These are phyloP conservation scores for Geoglossum glabrum DNA, from an alignment of 495 filamentous ascomycete genomes.

Conservation along the genomic window DNA sequence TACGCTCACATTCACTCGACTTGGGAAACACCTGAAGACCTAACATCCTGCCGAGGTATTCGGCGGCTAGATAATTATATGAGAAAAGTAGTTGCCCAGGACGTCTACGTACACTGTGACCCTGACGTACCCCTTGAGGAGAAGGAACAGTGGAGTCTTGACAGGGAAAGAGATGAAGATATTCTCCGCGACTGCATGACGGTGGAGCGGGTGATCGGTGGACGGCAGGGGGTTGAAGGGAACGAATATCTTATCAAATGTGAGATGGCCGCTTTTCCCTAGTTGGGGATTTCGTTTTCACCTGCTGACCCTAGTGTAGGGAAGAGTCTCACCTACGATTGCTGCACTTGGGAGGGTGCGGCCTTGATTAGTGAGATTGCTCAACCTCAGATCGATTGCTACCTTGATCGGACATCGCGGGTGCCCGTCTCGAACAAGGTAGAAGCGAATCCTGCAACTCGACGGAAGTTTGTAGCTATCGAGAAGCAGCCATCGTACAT, in stretches of 20 bases:
- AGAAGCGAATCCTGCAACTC: conserved; percentile 54
- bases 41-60: conserved; percentile 50
- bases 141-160: conserved; percentile 74
- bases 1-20: conserved; percentile 88
- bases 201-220: conserved; percentile 79
- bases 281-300: conserved; percentile 6
- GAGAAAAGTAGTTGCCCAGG: conserved; percentile 54
- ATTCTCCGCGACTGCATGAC: conserved; percentile 67
- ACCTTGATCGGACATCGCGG: conserved; percentile 56
- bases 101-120: conserved; percentile 48
- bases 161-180: conserved; percentile 69
- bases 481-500: conserved; percentile 69
- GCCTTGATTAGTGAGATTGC: conserved; percentile 53
- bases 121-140: conserved; percentile 63
- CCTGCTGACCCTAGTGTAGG: conserved; percentile 18
- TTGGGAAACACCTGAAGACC: conserved; percentile 62
- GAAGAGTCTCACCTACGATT: conserved; percentile 74
- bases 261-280: conserved; percentile 19
- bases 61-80: conserved; percentile 88
- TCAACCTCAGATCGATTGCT: conserved; percentile 78
- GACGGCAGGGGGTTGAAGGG: conserved; percentile 52
- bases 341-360: conserved; percentile 82
- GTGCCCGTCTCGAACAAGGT: conserved; percentile 53
- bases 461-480: conserved; percentile 48
- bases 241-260: conserved; percentile 85